Conservation (phyloP, 192 early-diverging fungal genomes). For the Ambispora gerdemannii region DNA sequence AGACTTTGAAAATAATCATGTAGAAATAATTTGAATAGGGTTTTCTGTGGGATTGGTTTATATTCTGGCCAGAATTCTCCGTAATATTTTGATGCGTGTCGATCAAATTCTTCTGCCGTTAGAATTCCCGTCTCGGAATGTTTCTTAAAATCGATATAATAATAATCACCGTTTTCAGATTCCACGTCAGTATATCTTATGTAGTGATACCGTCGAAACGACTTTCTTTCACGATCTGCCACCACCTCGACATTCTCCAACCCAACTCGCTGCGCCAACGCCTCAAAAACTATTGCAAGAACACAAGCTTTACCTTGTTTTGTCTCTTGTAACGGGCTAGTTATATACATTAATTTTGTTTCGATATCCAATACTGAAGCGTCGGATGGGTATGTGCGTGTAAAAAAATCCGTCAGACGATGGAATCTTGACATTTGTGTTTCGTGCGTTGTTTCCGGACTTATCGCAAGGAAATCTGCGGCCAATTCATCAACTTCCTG, state of each 20-base stretch:
- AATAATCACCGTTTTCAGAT: neutral
- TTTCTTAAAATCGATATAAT: conserved; percentile 31
- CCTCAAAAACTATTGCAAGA: conserved; percentile 17
- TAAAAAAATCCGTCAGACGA: conserved; percentile 9
- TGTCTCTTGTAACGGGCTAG: conserved; percentile 13
- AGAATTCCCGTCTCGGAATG: conserved; percentile 24
- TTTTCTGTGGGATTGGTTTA: conserved; percentile 17
- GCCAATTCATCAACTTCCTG: conserved; percentile 20
- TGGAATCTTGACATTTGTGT: conserved; percentile 12
- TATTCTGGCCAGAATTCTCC: conserved; percentile 21
- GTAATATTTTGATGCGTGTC: conserved; percentile 12
- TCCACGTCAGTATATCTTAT: conserved; percentile 4
- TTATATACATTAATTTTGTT: conserved; percentile 24
- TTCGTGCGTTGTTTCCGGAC: neutral
- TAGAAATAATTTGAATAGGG: conserved; percentile 17
- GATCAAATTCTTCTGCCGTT: conserved; percentile 18
- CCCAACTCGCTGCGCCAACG: conserved; percentile 9
- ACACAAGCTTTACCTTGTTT: conserved; percentile 27
- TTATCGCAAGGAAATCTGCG: conserved; percentile 7
- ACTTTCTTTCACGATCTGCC: conserved; percentile 11
- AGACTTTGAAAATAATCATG: conserved; percentile 23
- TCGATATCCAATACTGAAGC: conserved; percentile 16
- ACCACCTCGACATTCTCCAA: conserved; percentile 20
- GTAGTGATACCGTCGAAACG: conserved; percentile 23
- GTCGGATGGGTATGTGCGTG: conserved; percentile 12